phyloP scores from a whole-genome alignment of 345 rosid species.

The Hibiscus trionum region DNA sequence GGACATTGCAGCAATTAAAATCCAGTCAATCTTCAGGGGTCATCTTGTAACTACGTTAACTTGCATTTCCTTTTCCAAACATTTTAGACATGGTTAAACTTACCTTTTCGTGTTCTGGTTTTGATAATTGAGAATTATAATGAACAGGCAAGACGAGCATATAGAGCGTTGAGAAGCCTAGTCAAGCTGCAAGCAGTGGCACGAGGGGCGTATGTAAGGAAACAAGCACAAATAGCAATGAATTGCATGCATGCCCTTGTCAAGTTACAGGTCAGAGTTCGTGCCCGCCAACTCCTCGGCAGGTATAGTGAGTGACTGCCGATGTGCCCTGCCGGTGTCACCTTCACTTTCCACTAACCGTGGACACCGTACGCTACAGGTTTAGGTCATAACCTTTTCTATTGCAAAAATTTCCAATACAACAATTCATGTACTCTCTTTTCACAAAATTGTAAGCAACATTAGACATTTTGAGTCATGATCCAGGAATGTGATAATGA shows the following conservation, averaged over 20 bases:
- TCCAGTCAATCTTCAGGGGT: conserved; percentile 79
- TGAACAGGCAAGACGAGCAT: conserved; percentile 65
- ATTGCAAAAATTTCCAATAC: background rate
- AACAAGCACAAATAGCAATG: conserved; percentile 56
- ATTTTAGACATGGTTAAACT: background rate
- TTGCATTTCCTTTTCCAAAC: background rate
- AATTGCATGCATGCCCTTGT: conserved; percentile 77
- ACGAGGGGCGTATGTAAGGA: conserved; percentile 55
- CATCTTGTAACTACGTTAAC: conserved; percentile 46
- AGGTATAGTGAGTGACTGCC: background rate
- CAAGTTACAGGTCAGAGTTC: conserved; percentile 65
- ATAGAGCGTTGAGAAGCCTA: conserved; percentile 66
- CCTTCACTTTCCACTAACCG: background rate
- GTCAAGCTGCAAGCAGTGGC: conserved; percentile 79
- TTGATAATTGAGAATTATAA: background rate
- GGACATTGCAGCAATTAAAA: conserved; percentile 54
- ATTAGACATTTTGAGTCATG: background rate
- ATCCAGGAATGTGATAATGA: background rate
- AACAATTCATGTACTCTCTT: background rate
- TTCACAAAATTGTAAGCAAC: background rate
- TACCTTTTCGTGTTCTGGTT: background rate
- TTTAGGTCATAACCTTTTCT: background rate
- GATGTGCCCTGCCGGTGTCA: background rate
- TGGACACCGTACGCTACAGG: background rate
- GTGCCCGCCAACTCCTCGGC: conserved; percentile 61